phyloP scores from a whole-genome alignment of 2,329 filamentous ascomycete genomes.

The Penicillium glabrum region DNA sequence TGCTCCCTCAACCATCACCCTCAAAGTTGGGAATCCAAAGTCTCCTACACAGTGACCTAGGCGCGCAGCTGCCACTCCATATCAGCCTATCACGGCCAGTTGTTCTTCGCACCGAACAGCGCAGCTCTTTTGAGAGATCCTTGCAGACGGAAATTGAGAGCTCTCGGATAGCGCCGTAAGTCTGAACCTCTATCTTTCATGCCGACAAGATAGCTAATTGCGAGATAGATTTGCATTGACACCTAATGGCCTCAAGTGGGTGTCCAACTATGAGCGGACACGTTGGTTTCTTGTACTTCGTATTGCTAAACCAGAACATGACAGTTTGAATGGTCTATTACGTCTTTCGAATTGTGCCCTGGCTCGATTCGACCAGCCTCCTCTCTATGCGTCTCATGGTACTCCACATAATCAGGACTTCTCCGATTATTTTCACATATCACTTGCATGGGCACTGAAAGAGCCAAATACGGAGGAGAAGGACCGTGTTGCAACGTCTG shows the following conservation, averaged over 20 bases:
- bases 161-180: conserved; percentile 48
- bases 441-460: conserved; percentile 78
- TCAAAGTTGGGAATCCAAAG: conserved; percentile 53
- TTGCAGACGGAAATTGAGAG: conserved; percentile 50
- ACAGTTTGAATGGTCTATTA: conserved; percentile 64
- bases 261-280: conserved; percentile 64
- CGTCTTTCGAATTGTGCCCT: conserved; percentile 65
- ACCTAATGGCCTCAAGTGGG: conserved; percentile 59
- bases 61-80: conserved; percentile 76
- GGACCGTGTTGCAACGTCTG: conserved; percentile 24
- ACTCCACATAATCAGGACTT: conserved; percentile 36
- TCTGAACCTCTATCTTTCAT: conserved; percentile 5
- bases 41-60: conserved; percentile 75
- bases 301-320: conserved; percentile 51
- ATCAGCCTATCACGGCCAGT: conserved; percentile 86
- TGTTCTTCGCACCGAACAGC: conserved; percentile 69
- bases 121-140: conserved; percentile 63
- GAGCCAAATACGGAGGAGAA: conserved; percentile 50
- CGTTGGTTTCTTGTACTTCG: conserved; percentile 83
- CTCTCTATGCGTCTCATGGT: conserved; percentile 58
- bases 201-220: background rate
- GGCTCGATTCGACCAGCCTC: conserved; percentile 62
- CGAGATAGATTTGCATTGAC: conserved; percentile 47
- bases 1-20: conserved; percentile 23
- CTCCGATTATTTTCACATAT: conserved; percentile 75